Percentiles rank a stretch among this genome's conserved stretches.
These are phyloP conservation scores for Mycena amicta DNA, from an alignment of 768 basidiomycete species.

Conservation along the genomic window DNA sequence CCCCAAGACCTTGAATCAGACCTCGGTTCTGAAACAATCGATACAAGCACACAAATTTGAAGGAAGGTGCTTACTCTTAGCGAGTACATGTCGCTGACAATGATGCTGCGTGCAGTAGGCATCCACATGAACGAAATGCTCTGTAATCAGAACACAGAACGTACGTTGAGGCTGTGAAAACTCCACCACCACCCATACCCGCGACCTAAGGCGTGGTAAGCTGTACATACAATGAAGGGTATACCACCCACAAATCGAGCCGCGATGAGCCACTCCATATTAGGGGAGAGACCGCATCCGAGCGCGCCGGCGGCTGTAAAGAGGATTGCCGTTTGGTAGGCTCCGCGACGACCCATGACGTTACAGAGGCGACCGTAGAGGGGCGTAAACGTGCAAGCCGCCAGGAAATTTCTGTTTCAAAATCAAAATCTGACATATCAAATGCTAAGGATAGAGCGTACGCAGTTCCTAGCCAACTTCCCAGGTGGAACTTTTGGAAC, in stretches of 20 bases:
- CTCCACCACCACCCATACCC: slow-evolving; percentile 78
- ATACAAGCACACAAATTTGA: not conserved
- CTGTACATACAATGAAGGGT: not conserved
- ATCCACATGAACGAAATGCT: not conserved
- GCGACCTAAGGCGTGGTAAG: slow-evolving; percentile 47
- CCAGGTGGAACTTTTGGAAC: slow-evolving; percentile 75
- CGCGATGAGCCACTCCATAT: slow-evolving; percentile 70
- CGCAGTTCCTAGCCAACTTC: slow-evolving; percentile 84
- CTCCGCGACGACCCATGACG: slow-evolving; percentile 70
- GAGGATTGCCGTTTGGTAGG: slow-evolving; percentile 64
- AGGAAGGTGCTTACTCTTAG: slow-evolving; percentile 40
- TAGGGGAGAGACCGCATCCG: slow-evolving; percentile 66
- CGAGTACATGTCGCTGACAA: slow-evolving; percentile 81
- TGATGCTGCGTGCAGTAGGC: slow-evolving; percentile 50
- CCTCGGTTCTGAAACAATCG: slow-evolving; percentile 47
- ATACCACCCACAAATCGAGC: slow-evolving; percentile 68
- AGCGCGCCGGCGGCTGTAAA: slow-evolving; percentile 65
- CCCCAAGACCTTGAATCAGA: slow-evolving; percentile 70
- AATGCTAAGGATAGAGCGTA: slow-evolving; percentile 35
- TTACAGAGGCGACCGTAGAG: slow-evolving; percentile 84
- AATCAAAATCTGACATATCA: not conserved
- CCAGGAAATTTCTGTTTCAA: slow-evolving; percentile 65
- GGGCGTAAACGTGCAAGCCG: slow-evolving; percentile 81
- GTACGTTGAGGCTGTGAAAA: slow-evolving; percentile 71
- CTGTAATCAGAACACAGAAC: too few relatives aligned